Conservation (phyloP, 176 grass and related monocot species). For the Pharus latifolius region DNA sequence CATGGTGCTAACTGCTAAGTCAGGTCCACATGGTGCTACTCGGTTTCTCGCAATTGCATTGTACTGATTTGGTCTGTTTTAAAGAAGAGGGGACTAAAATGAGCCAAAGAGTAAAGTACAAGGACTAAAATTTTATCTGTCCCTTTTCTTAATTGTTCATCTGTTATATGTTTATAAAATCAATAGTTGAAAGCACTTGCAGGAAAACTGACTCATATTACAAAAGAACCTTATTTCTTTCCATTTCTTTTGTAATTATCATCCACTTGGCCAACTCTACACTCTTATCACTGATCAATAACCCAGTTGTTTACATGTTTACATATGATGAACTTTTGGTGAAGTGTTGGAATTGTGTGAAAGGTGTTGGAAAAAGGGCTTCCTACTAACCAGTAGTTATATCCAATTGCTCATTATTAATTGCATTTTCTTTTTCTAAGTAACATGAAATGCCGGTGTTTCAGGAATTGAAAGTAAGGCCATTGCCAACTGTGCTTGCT, state of each 20-base stretch:
- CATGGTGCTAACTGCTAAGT: too few species aligned
- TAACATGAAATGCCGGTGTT: constrained; percentile 21
- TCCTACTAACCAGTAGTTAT: not conserved
- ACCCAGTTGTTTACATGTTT: not conserved
- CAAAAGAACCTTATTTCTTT: not conserved
- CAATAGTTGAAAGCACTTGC: not conserved
- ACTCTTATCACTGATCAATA: not conserved
- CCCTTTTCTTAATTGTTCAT: not conserved
- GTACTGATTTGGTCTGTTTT: too few species aligned
- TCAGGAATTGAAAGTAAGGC: constrained; percentile 66
- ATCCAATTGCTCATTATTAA: not conserved
- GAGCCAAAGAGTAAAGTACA: too few species aligned
- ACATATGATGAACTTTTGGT: not conserved
- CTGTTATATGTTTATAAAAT: not conserved
- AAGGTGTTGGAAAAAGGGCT: not conserved
- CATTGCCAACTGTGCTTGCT: constrained; percentile 55
- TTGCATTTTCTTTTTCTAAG: not conserved
- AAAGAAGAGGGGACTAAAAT: too few species aligned
- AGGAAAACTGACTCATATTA: not conserved
- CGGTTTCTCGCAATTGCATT: too few species aligned
- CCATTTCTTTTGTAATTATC: not conserved
- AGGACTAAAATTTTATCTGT: too few species aligned
- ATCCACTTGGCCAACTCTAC: not conserved
- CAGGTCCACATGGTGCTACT: too few species aligned
- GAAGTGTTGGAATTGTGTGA: not conserved